Conservation (phyloP, 257 asterid genomes). For the Nicotiana attenuata region DNA sequence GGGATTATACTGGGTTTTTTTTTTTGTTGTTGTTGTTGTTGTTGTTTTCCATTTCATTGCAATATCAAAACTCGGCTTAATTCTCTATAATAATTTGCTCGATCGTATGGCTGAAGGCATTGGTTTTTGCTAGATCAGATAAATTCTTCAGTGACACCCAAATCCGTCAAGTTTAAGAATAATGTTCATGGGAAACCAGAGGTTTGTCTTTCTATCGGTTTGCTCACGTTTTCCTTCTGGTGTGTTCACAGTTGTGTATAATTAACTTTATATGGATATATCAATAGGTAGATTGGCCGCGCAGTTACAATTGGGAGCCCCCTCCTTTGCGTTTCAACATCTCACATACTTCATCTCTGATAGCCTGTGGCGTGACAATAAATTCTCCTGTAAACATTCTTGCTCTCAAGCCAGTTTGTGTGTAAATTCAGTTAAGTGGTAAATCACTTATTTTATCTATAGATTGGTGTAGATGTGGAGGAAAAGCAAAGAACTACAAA, state of each 20-base stretch:
- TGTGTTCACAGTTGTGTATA: background rate
- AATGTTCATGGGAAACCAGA: slow-evolving; percentile 83
- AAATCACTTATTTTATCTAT: slow-evolving; percentile 10
- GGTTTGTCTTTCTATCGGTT: slow-evolving; percentile 32
- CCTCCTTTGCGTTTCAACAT: slow-evolving; percentile 76
- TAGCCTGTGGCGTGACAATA: slow-evolving; percentile 76
- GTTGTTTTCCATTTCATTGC: too few relatives aligned
- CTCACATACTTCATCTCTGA: slow-evolving; percentile 83
- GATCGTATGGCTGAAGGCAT: slow-evolving; percentile 5
- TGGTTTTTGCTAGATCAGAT: slow-evolving; percentile 70
- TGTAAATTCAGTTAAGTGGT: background rate
- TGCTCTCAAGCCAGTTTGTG: slow-evolving; percentile 9
- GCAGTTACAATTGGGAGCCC: slow-evolving; percentile 33
- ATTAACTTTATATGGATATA: background rate
- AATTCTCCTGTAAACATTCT: slow-evolving; percentile 60
- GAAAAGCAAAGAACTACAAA: slow-evolving; percentile 58
- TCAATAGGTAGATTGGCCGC: slow-evolving; percentile 68
- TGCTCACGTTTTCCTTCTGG: background rate
- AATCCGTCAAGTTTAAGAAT: slow-evolving; percentile 62
- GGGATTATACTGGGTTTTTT: too few relatives aligned
- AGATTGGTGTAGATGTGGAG: slow-evolving; percentile 95
- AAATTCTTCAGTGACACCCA: slow-evolving; percentile 51
- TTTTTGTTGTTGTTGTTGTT: too few relatives aligned
- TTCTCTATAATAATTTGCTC: background rate
- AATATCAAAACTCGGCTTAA: too few relatives aligned